Conservation (phyloP, 345 rosid genomes). For the Hibiscus tridactylites region DNA sequence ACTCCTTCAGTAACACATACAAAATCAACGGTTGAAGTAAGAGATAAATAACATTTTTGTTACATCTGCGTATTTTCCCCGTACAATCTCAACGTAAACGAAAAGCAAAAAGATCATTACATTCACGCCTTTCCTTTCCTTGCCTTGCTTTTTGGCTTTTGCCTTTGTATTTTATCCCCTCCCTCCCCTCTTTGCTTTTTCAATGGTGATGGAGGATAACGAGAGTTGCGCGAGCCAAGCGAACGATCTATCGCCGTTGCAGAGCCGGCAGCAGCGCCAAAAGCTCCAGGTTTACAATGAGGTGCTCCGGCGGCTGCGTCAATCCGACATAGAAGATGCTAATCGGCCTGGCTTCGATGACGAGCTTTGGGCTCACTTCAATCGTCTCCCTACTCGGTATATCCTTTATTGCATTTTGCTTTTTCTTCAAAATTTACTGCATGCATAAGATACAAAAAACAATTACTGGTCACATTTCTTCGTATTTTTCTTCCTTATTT, state of each 20-base stretch:
- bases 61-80: constrained; percentile 9
- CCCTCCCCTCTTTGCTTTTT: background rate
- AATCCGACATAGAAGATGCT: constrained; percentile 40
- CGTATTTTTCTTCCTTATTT: background rate
- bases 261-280: constrained; percentile 50
- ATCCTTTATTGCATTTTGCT: background rate
- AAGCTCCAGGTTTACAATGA: constrained; percentile 63
- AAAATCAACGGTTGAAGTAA: no score
- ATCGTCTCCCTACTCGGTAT: constrained; percentile 83
- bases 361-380: constrained; percentile 88
- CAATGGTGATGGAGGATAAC: constrained; percentile 54
- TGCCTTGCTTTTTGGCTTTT: background rate
- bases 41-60: background rate
- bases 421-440: constrained; percentile 3
- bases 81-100: constrained; percentile 14
- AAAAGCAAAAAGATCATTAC: constrained; percentile 13
- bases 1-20: no score
- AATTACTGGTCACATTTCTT: background rate
- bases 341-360: constrained; percentile 64
- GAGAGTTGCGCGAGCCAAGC: constrained; percentile 62
- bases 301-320: constrained; percentile 62
- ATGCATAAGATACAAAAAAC: background rate
- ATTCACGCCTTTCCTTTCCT: constrained; percentile 6
- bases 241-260: constrained; percentile 21
- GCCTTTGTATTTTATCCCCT: background rate